Percentiles rank a stretch among this genome's conserved stretches.
Evolutionary conservation across 2,329 filamentous ascomycete species (phyloP).

Genomic region (Aspergillus melleus): DNA sequence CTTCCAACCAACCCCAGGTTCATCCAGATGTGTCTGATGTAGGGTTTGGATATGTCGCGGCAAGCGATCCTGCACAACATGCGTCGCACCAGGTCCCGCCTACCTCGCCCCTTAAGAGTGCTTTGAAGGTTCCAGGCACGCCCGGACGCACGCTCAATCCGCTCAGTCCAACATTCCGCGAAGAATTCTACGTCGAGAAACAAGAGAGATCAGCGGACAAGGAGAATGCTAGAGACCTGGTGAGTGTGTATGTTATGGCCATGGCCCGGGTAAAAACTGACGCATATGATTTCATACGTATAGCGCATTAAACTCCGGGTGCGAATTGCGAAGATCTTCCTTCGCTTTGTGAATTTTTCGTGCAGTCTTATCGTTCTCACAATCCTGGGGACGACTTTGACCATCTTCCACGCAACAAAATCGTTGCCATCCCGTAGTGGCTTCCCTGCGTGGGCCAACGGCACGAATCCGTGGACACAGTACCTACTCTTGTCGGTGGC

Average conservation of each 20-base stretch:
- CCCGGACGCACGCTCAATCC: conserved; percentile 74
- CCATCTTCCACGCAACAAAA: conserved; percentile 89
- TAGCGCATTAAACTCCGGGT: conserved; percentile 93
- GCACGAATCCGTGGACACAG: conserved; percentile 86
- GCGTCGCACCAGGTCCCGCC: conserved; percentile 62
- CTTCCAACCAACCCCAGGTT: conserved; percentile 49
- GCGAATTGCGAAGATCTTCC: conserved; percentile 87
- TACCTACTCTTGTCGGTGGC: conserved; percentile 77
- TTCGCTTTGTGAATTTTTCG: conserved; percentile 95
- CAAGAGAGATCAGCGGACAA: conserved; percentile 78
- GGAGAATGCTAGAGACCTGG: conserved; percentile 82
- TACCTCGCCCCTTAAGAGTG: conserved; percentile 82
- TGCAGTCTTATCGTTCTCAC: conserved; percentile 93
- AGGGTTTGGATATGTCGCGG: conserved; percentile 84
- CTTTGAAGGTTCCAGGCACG: conserved; percentile 82
- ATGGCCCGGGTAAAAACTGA: conserved; percentile 10
- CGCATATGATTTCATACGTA: conserved; percentile 38
- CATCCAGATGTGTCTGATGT: conserved; percentile 70
- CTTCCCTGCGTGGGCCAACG: conserved; percentile 78
- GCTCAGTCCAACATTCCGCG: conserved; percentile 84
- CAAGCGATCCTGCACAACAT: conserved; percentile 53
- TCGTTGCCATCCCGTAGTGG: conserved; percentile 71
- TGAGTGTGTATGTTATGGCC: conserved; percentile 52
- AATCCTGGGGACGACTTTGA: conserved; percentile 83
- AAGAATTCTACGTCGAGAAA: conserved; percentile 86